Evolutionary conservation across 2,329 filamentous ascomycete species (phyloP).

Genomic region (Trichophyton simii): DNA sequence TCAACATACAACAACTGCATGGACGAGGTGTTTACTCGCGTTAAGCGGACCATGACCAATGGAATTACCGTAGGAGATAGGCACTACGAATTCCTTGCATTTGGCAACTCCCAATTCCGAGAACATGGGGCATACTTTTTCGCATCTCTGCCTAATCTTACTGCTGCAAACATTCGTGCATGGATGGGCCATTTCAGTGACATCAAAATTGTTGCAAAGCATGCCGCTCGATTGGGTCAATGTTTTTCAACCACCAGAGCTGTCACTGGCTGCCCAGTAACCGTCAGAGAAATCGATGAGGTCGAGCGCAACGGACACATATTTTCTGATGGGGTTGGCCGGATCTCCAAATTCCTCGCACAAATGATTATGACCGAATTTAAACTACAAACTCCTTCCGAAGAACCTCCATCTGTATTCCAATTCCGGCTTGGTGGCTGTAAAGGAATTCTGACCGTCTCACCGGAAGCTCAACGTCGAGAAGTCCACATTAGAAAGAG

Average conservation of each 20-base stretch:
- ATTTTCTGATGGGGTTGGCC: conserved; percentile 89
- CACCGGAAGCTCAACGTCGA: conserved; percentile 51
- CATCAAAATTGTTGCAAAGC: conserved; percentile 76
- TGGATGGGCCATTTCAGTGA: conserved; percentile 80
- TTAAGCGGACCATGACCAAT: conserved; percentile 58
- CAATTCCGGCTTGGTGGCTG: conserved; percentile 88
- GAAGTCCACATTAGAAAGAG: conserved; percentile 70
- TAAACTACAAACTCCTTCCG: conserved; percentile 41
- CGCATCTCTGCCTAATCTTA: conserved; percentile 52
- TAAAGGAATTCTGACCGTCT: conserved; percentile 76
- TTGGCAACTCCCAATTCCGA: conserved; percentile 87
- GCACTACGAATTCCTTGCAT: conserved; percentile 79
- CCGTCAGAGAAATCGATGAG: conserved; percentile 51
- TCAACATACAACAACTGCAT: conserved; percentile 45
- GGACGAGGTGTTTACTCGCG: conserved; percentile 60
- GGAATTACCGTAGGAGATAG: conserved; percentile 75
- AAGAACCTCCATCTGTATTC: conserved; percentile 61
- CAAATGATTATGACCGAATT: conserved; percentile 61
- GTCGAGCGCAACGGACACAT: conserved; percentile 54
- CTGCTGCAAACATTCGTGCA: conserved; percentile 61
- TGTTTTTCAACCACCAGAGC: conserved; percentile 88
- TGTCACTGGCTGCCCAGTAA: conserved; percentile 51
- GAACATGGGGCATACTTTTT: conserved; percentile 93
- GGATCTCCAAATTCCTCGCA: conserved; percentile 70
- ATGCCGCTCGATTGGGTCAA: conserved; percentile 78